These are phyloP conservation scores for Kodamaea fukazawae DNA, from an alignment of 805 yeast genomes.

Conservation along the genomic window DNA sequence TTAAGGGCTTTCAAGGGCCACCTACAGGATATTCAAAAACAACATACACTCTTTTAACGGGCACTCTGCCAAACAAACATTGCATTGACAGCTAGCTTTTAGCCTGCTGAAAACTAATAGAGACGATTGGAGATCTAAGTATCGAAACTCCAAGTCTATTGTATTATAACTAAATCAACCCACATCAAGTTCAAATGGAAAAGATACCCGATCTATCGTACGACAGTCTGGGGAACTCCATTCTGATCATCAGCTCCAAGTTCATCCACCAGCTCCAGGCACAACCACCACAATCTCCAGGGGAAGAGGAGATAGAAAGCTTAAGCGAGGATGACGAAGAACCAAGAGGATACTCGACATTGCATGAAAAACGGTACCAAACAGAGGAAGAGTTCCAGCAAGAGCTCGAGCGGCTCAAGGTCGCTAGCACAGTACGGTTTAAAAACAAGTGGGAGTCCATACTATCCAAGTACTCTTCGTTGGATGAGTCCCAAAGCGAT, in stretches of 20 bases:
- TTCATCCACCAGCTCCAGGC: conserved; percentile 3
- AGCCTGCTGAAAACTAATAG: no score
- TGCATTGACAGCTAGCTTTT: no score
- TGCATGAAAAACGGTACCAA: conserved; percentile 7
- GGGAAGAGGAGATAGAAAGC: conserved; percentile 8
- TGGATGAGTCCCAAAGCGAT: conserved; percentile 57
- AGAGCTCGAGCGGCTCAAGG: conserved; percentile 25
- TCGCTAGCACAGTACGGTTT: conserved; percentile 28
- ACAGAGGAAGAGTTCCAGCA: conserved; percentile 20
- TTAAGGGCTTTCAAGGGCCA: no score
- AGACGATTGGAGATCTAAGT: no score
- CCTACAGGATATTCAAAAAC: no score
- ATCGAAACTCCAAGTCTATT: no score
- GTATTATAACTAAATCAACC: no score
- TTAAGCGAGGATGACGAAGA: conserved; percentile 7
- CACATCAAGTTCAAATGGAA: no score
- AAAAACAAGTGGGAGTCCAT: conserved; percentile 48
- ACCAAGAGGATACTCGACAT: conserved; percentile 3
- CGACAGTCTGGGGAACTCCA: conserved; percentile 5
- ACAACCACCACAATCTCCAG: not conserved
- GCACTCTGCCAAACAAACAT: no score
- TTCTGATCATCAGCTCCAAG: conserved; percentile 4
- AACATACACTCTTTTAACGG: no score
- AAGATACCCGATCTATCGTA: conserved; percentile 11
- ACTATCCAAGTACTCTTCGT: conserved; percentile 47